These are phyloP conservation scores for Lycium barbarum DNA, from an alignment of 257 asterid genomes.

Conservation along the genomic window DNA sequence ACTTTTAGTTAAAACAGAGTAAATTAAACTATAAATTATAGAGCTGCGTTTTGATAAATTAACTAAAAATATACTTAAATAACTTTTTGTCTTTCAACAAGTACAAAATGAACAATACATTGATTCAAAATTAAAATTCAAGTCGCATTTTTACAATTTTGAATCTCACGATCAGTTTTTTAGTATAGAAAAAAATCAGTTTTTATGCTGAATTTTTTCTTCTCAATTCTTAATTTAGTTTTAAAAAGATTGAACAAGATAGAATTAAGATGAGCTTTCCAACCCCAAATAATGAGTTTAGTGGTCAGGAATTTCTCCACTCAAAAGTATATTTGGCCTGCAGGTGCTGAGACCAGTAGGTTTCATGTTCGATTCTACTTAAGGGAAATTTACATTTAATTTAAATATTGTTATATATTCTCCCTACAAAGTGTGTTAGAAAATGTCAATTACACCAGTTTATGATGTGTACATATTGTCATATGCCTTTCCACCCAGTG, in stretches of 20 bases:
- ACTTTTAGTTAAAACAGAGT: not conserved
- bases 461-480: not conserved
- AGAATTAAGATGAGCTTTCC: not conserved
- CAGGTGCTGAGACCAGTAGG: too few relatives aligned
- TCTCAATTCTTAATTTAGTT: too few relatives aligned
- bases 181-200: too few relatives aligned
- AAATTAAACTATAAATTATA: not conserved
- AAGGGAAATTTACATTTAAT: too few relatives aligned
- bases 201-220: too few relatives aligned
- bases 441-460: not conserved
- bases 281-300: not conserved
- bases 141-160: not conserved
- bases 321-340: too few relatives aligned
- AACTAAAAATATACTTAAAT: not conserved
- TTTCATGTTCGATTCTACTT: too few relatives aligned
- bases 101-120: not conserved
- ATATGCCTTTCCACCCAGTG: too few relatives aligned
- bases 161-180: not conserved
- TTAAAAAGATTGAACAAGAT: not conserved
- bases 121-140: not conserved
- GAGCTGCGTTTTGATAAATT: not conserved
- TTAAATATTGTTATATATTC: too few relatives aligned
- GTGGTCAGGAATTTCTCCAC: too few relatives aligned
- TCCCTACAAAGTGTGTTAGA: not conserved
- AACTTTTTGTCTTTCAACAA: not conserved